Evolutionary conservation across 257 asterid genomes (phyloP).

Genomic region (Nyctanthes arbortristis): DNA sequence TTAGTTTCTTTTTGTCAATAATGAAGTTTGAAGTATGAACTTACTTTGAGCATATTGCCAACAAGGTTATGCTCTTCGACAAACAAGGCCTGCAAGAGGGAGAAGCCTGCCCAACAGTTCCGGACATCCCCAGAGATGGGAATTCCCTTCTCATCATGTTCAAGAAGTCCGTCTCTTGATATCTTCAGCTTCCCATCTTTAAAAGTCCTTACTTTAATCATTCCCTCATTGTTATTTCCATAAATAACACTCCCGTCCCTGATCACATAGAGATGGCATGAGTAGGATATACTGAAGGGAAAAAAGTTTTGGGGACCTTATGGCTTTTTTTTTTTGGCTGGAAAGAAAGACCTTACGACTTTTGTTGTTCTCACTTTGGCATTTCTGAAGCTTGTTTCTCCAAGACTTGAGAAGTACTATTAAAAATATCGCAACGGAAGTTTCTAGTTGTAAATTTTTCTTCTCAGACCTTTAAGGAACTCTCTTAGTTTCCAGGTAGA

Average conservation of each 20-base stretch:
- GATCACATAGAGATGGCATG: neutral
- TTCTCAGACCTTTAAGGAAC: neutral
- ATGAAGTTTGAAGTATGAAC: neutral
- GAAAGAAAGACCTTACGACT: no score
- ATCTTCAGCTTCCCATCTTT: conserved; percentile 63
- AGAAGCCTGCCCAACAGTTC: conserved; percentile 66
- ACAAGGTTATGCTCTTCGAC: conserved; percentile 61
- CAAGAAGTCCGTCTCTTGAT: conserved; percentile 51
- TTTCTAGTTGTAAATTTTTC: neutral
- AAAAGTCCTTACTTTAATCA: conserved; percentile 46
- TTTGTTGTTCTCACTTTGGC: neutral
- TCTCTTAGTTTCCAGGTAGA: neutral
- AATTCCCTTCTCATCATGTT: conserved; percentile 36
- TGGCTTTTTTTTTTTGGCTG: neutral
- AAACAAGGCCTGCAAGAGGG: conserved; percentile 53
- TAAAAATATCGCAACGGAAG: neutral
- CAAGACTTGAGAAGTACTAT: neutral
- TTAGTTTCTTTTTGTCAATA: neutral
- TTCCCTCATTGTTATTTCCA: conserved; percentile 41
- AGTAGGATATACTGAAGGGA: neutral
- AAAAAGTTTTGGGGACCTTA: neutral
- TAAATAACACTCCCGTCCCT: conserved; percentile 80
- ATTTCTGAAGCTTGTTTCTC: neutral
- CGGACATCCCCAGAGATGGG: conserved; percentile 58
- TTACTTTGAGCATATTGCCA: conserved; percentile 31